These are phyloP conservation scores for Colletotrichum sp. DNA, from an alignment of 2,329 filamentous ascomycete genomes.

Conservation along the genomic window DNA sequence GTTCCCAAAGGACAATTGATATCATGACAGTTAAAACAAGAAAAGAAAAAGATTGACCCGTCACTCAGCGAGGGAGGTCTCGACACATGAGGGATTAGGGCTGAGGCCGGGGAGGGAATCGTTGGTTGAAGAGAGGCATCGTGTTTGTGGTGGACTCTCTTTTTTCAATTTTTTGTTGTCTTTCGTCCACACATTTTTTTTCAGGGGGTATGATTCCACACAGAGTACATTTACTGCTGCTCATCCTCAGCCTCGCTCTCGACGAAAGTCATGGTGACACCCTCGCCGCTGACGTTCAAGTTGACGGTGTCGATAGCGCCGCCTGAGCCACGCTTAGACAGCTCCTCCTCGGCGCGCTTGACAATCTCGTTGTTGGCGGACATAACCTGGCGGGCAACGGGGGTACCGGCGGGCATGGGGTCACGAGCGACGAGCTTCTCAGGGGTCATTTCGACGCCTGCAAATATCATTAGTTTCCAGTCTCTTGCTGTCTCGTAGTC, in stretches of 20 bases:
- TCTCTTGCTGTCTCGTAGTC: neutral
- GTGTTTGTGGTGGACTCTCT: neutral
- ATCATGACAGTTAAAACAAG: slow-evolving; percentile 6
- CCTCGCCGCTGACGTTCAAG: slow-evolving; percentile 48
- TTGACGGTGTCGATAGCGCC: slow-evolving; percentile 46
- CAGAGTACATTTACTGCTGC: slow-evolving; percentile 26
- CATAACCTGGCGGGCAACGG: slow-evolving; percentile 13
- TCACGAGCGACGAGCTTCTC: slow-evolving; percentile 19
- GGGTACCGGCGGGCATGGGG: neutral
- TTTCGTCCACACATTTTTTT: neutral
- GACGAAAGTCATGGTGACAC: slow-evolving; percentile 52
- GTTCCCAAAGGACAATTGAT: slow-evolving; percentile 7
- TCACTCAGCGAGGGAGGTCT: neutral
- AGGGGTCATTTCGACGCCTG: slow-evolving; percentile 15
- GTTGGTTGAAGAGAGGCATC: neutral
- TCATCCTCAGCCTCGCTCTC: slow-evolving; percentile 41
- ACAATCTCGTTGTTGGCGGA: neutral
- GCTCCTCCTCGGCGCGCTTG: slow-evolving; percentile 16
- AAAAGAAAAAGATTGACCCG: neutral
- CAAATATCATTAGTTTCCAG: neutral
- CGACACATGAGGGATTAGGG: slow-evolving; percentile 6
- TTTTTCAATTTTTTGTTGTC: neutral
- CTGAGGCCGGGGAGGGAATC: neutral
- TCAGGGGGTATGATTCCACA: neutral
- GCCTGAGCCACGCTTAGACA: slow-evolving; percentile 19